phyloP scores from a whole-genome alignment of 129 eudicot genomes.

The carrot (Daucus carota) region DNA sequence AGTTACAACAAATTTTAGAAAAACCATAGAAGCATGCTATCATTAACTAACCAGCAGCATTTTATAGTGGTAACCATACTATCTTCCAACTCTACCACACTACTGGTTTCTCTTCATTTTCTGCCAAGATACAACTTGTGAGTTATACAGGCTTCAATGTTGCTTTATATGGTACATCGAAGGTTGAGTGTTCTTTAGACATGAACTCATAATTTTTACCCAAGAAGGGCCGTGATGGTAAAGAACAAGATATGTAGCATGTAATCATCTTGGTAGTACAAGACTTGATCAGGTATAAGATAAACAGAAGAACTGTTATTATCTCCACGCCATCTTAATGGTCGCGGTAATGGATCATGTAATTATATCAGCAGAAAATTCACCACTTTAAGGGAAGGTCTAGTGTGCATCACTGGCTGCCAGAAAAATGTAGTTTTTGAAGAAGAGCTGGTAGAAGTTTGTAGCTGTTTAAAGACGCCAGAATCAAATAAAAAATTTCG shows the following conservation, averaged over 20 bases:
- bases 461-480: conserved; percentile 38
- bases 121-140: background rate
- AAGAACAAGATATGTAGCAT: background rate
- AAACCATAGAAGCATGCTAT: background rate
- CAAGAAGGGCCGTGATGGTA: background rate
- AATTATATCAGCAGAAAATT: conserved; percentile 90
- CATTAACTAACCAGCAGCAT: background rate
- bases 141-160: background rate
- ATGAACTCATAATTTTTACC: background rate
- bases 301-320: conserved; percentile 33
- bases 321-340: conserved; percentile 93
- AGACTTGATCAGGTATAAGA: background rate
- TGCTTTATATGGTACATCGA: background rate
- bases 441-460: conserved; percentile 55
- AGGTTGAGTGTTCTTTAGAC: background rate
- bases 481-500: background rate
- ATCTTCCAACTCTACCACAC: background rate
- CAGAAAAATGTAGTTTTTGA: conserved; percentile 68
- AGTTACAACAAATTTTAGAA: background rate
- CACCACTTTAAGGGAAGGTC: conserved; percentile 84
- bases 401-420: conserved; percentile 98
- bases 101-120: background rate
- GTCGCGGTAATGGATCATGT: conserved; percentile 91
- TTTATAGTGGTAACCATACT: background rate
- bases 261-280: no score